Conservation (phyloP, 345 rosid genomes). For the Populus euphratica region DNA sequence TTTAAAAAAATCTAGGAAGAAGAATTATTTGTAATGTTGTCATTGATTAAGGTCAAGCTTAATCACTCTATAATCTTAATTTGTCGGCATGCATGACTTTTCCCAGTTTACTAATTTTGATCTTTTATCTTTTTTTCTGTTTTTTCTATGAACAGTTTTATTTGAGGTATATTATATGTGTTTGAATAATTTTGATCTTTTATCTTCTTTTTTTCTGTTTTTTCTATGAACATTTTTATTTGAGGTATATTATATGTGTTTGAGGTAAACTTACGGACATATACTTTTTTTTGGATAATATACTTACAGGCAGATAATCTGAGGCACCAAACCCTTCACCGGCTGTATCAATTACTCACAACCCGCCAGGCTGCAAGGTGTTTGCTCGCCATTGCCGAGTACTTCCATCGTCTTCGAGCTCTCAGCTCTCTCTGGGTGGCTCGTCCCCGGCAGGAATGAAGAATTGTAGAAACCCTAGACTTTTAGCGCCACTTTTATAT, state of each 20-base stretch:
- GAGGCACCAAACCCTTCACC: conserved; percentile 84
- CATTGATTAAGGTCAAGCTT: not conserved
- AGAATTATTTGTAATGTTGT: not conserved
- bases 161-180: not conserved
- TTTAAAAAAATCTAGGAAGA: not conserved
- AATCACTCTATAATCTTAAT: not conserved
- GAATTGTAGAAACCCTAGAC: conserved; percentile 14
- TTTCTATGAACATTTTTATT: not conserved
- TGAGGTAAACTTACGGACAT: not conserved
- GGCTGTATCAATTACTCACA: conserved; percentile 68
- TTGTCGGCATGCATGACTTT: not conserved
- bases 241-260: not conserved
- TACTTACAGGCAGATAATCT: conserved; percentile 89
- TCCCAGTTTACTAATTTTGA: no score
- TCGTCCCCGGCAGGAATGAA: conserved; percentile 77
- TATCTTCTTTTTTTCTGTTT: no score
- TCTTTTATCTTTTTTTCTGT: no score
- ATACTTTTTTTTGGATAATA: not conserved
- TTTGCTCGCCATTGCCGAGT: conserved; percentile 73
- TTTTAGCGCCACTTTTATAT: conserved; percentile 9
- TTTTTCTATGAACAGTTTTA: not conserved
- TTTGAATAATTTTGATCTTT: not conserved
- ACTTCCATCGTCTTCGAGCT: conserved; percentile 89
- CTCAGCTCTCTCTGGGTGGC: conserved; percentile 93
- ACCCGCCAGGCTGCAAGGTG: conserved; percentile 85